Percentiles rank a stretch among this genome's conserved stretches.
These are phyloP conservation scores for Trifolium fragiferum DNA, from an alignment of 306 rosid species.

Conservation along the genomic window DNA sequence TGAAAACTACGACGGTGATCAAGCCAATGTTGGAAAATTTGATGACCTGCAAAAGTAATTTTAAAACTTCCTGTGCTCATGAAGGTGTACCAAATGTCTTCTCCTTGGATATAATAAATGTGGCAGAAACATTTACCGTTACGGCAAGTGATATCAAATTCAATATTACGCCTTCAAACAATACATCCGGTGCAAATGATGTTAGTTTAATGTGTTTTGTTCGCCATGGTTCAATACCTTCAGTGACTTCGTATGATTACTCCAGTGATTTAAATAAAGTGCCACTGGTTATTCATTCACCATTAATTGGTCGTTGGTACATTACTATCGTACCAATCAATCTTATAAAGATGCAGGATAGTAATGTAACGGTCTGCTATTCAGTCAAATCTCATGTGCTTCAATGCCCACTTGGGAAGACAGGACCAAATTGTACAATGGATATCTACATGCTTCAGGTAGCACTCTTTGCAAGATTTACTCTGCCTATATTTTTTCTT, in stretches of 20 bases:
- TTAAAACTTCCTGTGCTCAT: slow-evolving; percentile 58
- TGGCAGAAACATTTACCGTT: slow-evolving; percentile 72
- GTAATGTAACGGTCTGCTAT: slow-evolving; percentile 63
- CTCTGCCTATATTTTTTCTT: slow-evolving; percentile 17
- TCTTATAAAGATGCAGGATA: slow-evolving; percentile 48
- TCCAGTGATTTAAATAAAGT: slow-evolving; percentile 61
- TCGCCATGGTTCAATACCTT: slow-evolving; percentile 89
- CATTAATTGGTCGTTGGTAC: slow-evolving; percentile 82
- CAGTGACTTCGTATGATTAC: slow-evolving; percentile 65
- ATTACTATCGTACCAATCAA: slow-evolving; percentile 58
- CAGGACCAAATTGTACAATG: slow-evolving; percentile 83
- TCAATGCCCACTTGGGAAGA: slow-evolving; percentile 77
- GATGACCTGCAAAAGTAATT: slow-evolving; percentile 66
- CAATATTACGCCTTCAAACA: slow-evolving; percentile 50
- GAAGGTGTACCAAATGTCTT: slow-evolving; percentile 58
- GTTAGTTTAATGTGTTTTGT: slow-evolving; percentile 66
- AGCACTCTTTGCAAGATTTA: slow-evolving; percentile 39
- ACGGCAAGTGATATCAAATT: slow-evolving; percentile 55
- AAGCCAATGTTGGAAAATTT: slow-evolving; percentile 49
- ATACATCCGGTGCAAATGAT: slow-evolving; percentile 46
- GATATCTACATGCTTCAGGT: slow-evolving; percentile 82
- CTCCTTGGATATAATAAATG: slow-evolving; percentile 67
- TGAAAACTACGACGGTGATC: slow-evolving; percentile 34
- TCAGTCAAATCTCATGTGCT: slow-evolving; percentile 68
- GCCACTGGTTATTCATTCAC: slow-evolving; percentile 68